Conservation (phyloP, 2,329 filamentous ascomycete genomes). For the Sporothrix brasiliensis region DNA sequence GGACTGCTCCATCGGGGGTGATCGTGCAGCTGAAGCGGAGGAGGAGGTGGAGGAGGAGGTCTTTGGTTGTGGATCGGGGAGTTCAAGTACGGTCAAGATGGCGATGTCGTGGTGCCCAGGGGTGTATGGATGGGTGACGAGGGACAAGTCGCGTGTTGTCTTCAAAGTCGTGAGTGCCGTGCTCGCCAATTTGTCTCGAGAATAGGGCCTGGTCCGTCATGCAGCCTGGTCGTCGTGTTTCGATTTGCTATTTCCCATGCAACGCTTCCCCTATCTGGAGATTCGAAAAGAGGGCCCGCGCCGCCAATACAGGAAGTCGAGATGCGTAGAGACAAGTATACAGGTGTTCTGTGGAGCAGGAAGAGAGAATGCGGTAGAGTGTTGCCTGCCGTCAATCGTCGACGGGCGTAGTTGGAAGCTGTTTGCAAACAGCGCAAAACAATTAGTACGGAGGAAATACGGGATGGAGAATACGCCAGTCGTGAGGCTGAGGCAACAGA, state of each 20-base stretch:
- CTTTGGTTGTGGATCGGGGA: background rate
- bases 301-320: background rate
- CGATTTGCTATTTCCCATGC: too few species aligned
- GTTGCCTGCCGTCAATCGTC: background rate
- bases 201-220: background rate
- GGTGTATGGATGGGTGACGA: background rate
- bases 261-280: background rate
- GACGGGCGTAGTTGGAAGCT: background rate
- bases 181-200: background rate
- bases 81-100: background rate
- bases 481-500: conserved; percentile 14
- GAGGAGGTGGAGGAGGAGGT: background rate
- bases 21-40: background rate
- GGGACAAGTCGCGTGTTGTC: background rate
- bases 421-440: background rate
- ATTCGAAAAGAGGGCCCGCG: background rate
- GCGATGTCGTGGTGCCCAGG: background rate
- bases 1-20: conserved; percentile 58
- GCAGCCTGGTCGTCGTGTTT: background rate
- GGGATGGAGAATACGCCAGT: too few species aligned
- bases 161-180: background rate
- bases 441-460: background rate
- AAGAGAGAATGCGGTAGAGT: background rate
- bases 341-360: background rate
- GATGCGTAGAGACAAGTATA: background rate